These are phyloP conservation scores for Yarrowia alimentaria DNA, from an alignment of 805 yeast genomes.

Conservation along the genomic window DNA sequence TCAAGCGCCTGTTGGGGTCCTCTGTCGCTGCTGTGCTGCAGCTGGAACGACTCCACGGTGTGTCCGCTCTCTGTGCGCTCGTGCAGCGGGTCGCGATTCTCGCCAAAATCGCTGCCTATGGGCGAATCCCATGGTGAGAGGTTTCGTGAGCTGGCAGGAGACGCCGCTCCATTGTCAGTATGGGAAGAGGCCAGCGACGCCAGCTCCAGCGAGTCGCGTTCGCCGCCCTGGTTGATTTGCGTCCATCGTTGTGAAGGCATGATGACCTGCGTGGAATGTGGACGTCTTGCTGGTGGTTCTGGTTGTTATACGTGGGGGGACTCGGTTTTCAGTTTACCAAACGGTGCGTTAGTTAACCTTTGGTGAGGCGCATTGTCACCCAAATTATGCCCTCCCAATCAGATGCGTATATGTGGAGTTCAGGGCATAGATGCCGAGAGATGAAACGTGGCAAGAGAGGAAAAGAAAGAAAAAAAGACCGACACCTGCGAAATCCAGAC, in stretches of 20 bases:
- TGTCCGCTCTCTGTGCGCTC: slow-evolving; percentile 28
- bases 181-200: slow-evolving; percentile 39
- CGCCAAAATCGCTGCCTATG: slow-evolving; percentile 25
- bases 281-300: not conserved
- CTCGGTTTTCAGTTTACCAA: not conserved
- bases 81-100: slow-evolving; percentile 29
- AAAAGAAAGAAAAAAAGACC: no score
- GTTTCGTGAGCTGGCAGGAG: slow-evolving; percentile 31
- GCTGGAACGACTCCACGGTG: slow-evolving; percentile 34
- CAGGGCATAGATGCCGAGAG: no score
- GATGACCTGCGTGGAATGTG: not conserved
- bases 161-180: slow-evolving; percentile 25
- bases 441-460: no score
- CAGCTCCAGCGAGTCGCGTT: slow-evolving; percentile 38
- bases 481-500: not conserved
- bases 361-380: no score
- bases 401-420: no score
- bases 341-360: not conserved
- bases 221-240: slow-evolving; percentile 20
- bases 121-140: slow-evolving; percentile 34
- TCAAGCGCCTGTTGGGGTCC: slow-evolving; percentile 34
- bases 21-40: slow-evolving; percentile 32
- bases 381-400: no score
- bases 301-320: not conserved
- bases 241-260: slow-evolving; percentile 27